Percentiles rank a stretch among this genome's conserved stretches.
phyloP scores from a whole-genome alignment of 2,329 filamentous ascomycete species.

The Microsporum ferrugineum region DNA sequence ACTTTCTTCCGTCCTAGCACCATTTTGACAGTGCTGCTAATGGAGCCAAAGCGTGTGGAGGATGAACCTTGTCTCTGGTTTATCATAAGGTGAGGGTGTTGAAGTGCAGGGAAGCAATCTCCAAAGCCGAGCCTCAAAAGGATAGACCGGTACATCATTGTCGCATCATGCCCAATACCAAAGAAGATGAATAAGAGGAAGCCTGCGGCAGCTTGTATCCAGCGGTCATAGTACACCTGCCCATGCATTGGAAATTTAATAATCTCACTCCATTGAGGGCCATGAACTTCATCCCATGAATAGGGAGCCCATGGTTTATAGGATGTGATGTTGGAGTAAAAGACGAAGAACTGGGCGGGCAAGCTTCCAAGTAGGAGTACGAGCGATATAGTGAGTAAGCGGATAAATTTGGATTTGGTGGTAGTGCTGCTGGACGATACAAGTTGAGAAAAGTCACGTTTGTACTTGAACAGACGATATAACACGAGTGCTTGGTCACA shows the following conservation, averaged over 20 bases:
- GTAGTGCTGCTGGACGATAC: conserved; percentile 42
- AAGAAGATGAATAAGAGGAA: conserved; percentile 52
- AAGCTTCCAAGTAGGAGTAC: conserved; percentile 45
- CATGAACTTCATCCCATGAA: conserved; percentile 45
- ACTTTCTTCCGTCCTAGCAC: neutral
- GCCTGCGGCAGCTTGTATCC: conserved; percentile 44
- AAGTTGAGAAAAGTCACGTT: conserved; percentile 46
- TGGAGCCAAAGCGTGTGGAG: conserved; percentile 15
- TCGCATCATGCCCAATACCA: conserved; percentile 52
- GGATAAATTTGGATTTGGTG: conserved; percentile 50
- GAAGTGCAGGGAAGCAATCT: conserved; percentile 21
- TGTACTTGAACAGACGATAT: conserved; percentile 50
- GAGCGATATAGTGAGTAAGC: conserved; percentile 40
- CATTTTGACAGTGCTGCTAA: conserved; percentile 20
- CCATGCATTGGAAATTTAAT: conserved; percentile 38
- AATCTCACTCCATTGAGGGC: conserved; percentile 40
- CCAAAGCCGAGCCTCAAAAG: conserved; percentile 34
- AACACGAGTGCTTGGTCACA: conserved; percentile 43
- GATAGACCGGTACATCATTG: conserved; percentile 41
- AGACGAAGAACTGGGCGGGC: conserved; percentile 42
- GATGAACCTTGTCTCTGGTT: conserved; percentile 9
- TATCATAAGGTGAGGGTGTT: conserved; percentile 14
- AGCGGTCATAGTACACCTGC: conserved; percentile 43
- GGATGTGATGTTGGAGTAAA: conserved; percentile 34
- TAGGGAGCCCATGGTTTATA: conserved; percentile 33